Conservation (phyloP, 768 basidiomycete species). For the Thelephora aurantiotincta region DNA sequence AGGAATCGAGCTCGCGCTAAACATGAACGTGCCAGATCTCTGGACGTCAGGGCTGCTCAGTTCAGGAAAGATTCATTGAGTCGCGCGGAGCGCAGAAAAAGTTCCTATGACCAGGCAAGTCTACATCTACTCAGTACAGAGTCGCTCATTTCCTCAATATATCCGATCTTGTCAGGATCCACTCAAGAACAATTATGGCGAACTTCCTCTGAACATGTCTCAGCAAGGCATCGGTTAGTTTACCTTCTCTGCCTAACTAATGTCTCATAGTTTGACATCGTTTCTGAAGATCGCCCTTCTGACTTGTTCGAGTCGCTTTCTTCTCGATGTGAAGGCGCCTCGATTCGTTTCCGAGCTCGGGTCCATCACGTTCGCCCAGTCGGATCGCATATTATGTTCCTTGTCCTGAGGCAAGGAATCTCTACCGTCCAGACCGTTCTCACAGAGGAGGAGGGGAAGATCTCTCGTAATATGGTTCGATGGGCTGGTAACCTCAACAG, state of each 20-base stretch:
- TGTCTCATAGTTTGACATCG: neutral
- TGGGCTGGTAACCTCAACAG: conserved; percentile 69
- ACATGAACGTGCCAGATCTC: too few relatives aligned
- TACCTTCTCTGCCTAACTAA: neutral
- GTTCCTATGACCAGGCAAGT: neutral
- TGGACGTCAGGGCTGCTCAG: too few relatives aligned
- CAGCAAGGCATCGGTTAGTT: conserved; percentile 43
- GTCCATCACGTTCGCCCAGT: conserved; percentile 85
- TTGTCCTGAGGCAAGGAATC: conserved; percentile 76
- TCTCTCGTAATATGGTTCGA: conserved; percentile 95
- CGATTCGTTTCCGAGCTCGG: conserved; percentile 73
- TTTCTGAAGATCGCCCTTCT: neutral
- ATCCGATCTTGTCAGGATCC: conserved; percentile 10
- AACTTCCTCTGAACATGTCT: conserved; percentile 81
- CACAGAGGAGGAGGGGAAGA: conserved; percentile 41
- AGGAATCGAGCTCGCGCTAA: neutral
- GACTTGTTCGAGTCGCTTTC: neutral
- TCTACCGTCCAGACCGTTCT: conserved; percentile 80
- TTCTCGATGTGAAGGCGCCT: conserved; percentile 37
- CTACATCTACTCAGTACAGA: neutral
- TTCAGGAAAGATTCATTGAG: too few relatives aligned
- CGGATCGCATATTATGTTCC: conserved; percentile 67
- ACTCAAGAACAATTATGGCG: conserved; percentile 44
- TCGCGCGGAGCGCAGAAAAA: neutral
- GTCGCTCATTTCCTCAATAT: neutral